Conservation (phyloP, 208 protist genomes). For the Herpetomonas tarakana region DNA sequence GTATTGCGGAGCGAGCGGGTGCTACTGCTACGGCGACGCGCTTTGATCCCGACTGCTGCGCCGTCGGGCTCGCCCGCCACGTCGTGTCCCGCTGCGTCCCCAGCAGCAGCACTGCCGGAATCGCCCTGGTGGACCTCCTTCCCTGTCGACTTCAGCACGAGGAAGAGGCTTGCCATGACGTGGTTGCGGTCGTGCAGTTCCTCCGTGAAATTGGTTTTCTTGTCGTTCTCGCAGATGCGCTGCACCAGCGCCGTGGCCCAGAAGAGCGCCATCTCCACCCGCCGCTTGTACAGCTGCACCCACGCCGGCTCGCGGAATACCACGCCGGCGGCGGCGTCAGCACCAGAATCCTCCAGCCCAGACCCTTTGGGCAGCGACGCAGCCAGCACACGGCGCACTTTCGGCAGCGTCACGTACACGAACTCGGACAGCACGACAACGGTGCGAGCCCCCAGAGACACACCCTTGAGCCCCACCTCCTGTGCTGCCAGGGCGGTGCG, state of each 20-base stretch:
- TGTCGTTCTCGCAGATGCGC: constrained; percentile 21
- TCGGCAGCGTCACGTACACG: background rate
- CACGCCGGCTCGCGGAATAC: constrained; percentile 18
- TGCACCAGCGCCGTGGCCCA: constrained; percentile 40
- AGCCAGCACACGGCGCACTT: background rate
- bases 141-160: constrained; percentile 15
- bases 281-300: constrained; percentile 26
- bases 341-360: background rate
- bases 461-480: background rate
- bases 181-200: constrained; percentile 21
- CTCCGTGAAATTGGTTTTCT: constrained; percentile 9
- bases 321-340: background rate
- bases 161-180: constrained; percentile 14
- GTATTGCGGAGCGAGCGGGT: background rate
- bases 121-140: background rate
- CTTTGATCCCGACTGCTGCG: background rate
- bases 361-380: background rate
- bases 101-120: background rate
- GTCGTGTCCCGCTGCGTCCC: no score
- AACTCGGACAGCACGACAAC: background rate
- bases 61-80: background rate
- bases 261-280: constrained; percentile 35
- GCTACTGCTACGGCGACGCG: constrained; percentile 3
- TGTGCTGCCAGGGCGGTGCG: background rate
- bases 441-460: background rate